These are phyloP conservation scores for Smallanthus sonchifolius DNA, from an alignment of 129 eudicot genomes.

Conservation along the genomic window DNA sequence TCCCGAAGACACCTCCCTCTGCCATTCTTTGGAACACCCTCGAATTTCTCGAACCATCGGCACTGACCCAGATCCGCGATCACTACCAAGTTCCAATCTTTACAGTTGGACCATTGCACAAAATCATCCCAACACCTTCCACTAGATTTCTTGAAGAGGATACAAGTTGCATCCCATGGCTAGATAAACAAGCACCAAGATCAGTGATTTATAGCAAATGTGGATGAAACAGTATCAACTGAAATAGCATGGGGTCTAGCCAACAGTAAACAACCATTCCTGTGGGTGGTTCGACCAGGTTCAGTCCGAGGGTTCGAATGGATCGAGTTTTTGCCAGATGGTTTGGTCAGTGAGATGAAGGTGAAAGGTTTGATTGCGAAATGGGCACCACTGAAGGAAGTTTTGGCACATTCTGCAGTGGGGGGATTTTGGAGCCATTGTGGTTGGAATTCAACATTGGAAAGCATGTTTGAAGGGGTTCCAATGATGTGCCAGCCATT, in stretches of 20 bases:
- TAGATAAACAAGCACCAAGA: constrained; percentile 44
- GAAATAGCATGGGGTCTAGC: constrained; percentile 65
- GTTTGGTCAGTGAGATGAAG: constrained; percentile 18
- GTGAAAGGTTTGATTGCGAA: constrained; percentile 36
- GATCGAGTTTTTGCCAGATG: constrained; percentile 40
- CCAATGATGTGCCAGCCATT: constrained; percentile 44
- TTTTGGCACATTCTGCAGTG: constrained; percentile 44
- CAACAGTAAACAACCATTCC: constrained; percentile 40
- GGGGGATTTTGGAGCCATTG: constrained; percentile 61
- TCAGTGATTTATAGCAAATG: constrained; percentile 43
- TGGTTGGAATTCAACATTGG: constrained; percentile 60
- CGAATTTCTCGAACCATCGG: constrained; percentile 35
- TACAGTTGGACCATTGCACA: constrained; percentile 44
- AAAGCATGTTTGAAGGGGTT: constrained; percentile 47
- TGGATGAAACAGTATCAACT: constrained; percentile 33
- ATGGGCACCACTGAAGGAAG: constrained; percentile 57
- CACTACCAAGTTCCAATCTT: constrained; percentile 41
- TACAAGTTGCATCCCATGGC: constrained; percentile 44
- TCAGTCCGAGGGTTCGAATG: constrained; percentile 42
- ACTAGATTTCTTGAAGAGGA: constrained; percentile 44
- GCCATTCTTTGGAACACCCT: constrained; percentile 59
- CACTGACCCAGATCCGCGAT: constrained; percentile 34
- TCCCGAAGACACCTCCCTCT: constrained; percentile 27
- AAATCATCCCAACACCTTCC: constrained; percentile 25
- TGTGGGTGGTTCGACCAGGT: constrained; percentile 59